phyloP scores from a whole-genome alignment of 2,329 filamentous ascomycete genomes.

The Pochonia chlamydosporia region DNA sequence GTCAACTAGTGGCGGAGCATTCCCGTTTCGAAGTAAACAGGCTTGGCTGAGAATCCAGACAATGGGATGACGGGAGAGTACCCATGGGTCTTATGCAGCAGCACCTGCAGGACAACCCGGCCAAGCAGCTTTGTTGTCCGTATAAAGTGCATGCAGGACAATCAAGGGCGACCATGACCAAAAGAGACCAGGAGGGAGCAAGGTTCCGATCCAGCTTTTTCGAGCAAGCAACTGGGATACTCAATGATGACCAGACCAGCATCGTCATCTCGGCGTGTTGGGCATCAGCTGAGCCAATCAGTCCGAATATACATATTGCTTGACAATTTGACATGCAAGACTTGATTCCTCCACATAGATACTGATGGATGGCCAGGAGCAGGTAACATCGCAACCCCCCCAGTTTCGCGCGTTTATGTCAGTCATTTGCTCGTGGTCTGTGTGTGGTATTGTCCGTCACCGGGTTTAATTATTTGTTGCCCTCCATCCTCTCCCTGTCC shows the following conservation, averaged over 20 bases:
- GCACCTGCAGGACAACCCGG: background rate
- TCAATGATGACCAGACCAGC: background rate
- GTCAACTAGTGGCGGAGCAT: background rate
- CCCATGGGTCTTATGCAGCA: background rate
- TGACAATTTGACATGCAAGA: background rate
- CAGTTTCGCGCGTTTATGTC: no score
- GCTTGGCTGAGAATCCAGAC: no score
- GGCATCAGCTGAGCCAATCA: background rate
- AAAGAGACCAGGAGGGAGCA: background rate
- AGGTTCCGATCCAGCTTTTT: background rate
- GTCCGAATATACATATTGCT: background rate
- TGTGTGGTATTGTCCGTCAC: background rate
- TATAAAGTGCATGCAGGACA: background rate
- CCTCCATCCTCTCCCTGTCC: no score
- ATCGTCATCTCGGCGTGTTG: background rate
- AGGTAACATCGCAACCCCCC: no score
- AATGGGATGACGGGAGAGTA: no score
- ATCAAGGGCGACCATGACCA: background rate
- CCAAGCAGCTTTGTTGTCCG: background rate
- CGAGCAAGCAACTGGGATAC: background rate
- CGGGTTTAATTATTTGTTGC: no score
- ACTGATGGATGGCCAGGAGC: no score
- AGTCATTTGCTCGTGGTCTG: no score
- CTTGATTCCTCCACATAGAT: background rate
- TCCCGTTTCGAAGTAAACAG: no score